Base-by-base conservation (phyloP, 2,329 filamentous ascomycete genomes). In the Trichoderma breve region DNA sequence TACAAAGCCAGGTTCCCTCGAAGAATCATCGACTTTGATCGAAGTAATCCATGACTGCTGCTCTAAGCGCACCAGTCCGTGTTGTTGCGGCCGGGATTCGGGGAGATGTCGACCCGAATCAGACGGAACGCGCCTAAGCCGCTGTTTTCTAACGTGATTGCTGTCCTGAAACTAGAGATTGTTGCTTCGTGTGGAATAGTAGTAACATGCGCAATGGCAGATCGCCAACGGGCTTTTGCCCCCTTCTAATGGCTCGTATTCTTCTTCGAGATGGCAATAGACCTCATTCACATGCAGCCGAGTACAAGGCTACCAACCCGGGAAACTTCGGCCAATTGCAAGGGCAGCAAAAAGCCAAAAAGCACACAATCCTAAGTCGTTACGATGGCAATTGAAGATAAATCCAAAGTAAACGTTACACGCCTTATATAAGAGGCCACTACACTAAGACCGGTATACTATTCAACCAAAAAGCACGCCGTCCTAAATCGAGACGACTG, bases 391-490 rank as follows among this genome's bases (percentile, higher is more conserved):
- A 1, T 21, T 6, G 4, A 58, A 32, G 12, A 14, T 18, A 58
- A 9, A 9, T 21, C 28, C 9, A 58, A 32, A 28, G 55, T 58
- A 32, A 5, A 9, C 15, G 28, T 18, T 58, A 58, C 28, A 58
- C 12, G 18, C 18, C 26, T 8, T 18, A 32, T 8, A 21, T 51
- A 51, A 7, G 28, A 4, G 6, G 39, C 15, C 26, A 32, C 61
- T 8, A 12, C 6, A 8, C 12, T 14, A 51, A 11, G 18, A 15
- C 30, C 15, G 1, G 21, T 24, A 32, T n/a, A n/a, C 72, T 72
- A 84, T 18, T 84, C 82, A 21, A 83, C 72, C 62, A 86, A 65
- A 73, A 85, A 86, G 11, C 32, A 34, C 32, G 12, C 32, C 11
- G 11, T 34, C 11, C 32, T 34, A n/a, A 3, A 43, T n/a, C 15